Evolutionary conservation across 768 basidiomycete species (phyloP).

Genomic region (Cubamyces lactineus): DNA sequence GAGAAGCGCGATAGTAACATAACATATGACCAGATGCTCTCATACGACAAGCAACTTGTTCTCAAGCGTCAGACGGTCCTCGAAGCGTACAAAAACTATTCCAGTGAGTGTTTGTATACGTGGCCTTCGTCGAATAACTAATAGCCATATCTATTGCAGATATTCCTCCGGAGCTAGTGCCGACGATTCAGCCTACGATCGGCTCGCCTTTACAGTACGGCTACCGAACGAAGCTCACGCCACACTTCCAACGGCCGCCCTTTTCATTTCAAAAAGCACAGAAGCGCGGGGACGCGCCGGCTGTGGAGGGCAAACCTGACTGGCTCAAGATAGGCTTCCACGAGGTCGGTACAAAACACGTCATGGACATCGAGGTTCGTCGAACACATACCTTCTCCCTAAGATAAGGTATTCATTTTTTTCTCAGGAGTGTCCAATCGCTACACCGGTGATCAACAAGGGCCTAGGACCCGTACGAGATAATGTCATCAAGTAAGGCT

Average conservation of each 20-base stretch:
- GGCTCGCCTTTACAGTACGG: conserved; percentile 88
- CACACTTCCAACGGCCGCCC: conserved; percentile 87
- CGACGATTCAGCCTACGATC: conserved; percentile 71
- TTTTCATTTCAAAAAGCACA: conserved; percentile 39
- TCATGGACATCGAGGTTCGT: conserved; percentile 89
- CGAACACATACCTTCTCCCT: not conserved
- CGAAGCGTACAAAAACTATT: conserved; percentile 83
- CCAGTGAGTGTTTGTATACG: conserved; percentile 41
- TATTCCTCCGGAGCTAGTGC: conserved; percentile 59
- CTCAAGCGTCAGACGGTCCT: conserved; percentile 86
- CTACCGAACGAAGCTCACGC: conserved; percentile 97
- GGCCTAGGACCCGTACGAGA: conserved; percentile 63
- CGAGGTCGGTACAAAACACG: conserved; percentile 66
- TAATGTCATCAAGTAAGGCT: conserved; percentile 67
- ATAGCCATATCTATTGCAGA: conserved; percentile 38
- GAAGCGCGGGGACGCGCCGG: conserved; percentile 18
- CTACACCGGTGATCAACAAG: conserved; percentile 77
- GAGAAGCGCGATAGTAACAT: not conserved
- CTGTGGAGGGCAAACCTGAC: conserved; percentile 42
- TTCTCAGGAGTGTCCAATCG: conserved; percentile 88
- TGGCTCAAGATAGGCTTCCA: conserved; percentile 94
- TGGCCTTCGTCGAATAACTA: not conserved
- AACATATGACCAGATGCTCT: conserved; percentile 66
- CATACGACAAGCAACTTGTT: conserved; percentile 83
- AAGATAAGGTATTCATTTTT: not conserved